phyloP scores from a whole-genome alignment of 805 yeast species.

The Blastobotrys peoriensis region DNA sequence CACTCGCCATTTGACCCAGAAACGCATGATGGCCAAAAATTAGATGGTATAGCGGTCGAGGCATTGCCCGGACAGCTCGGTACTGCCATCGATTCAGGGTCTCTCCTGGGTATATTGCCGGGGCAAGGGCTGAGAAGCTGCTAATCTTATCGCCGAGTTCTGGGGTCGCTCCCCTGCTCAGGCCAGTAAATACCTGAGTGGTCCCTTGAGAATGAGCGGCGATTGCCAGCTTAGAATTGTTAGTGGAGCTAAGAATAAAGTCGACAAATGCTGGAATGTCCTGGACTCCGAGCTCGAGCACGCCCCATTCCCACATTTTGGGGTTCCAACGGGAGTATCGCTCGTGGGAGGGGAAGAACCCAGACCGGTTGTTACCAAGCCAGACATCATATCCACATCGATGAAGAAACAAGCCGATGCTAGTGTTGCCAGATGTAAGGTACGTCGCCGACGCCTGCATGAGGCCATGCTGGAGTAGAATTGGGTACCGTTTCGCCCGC shows the following conservation, averaged over 20 bases:
- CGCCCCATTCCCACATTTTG: constrained; percentile 90
- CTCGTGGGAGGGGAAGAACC: constrained; percentile 67
- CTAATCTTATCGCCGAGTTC: constrained; percentile 50
- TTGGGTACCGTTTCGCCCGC: constrained; percentile 45
- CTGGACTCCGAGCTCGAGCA: constrained; percentile 69
- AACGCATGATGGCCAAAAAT: constrained; percentile 76
- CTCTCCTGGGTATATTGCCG: constrained; percentile 86
- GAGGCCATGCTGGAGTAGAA: constrained; percentile 78
- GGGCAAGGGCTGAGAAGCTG: constrained; percentile 72
- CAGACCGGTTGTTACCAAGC: constrained; percentile 89
- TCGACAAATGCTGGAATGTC: constrained; percentile 74
- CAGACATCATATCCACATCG: constrained; percentile 74
- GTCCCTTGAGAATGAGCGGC: constrained; percentile 94
- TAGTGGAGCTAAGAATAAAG: constrained; percentile 41
- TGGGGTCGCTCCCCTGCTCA: constrained; percentile 44
- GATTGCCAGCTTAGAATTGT: constrained; percentile 42
- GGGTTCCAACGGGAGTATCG: constrained; percentile 38
- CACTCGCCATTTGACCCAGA: constrained; percentile 63
- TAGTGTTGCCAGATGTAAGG: constrained; percentile 73
- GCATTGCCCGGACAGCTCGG: constrained; percentile 24
- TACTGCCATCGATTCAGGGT: constrained; percentile 48
- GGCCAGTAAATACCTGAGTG: constrained; percentile 69
- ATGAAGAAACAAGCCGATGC: constrained; percentile 56
- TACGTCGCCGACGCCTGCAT: constrained; percentile 83
- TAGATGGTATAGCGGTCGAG: constrained; percentile 22